Evolutionary conservation across 257 asterid species (phyloP), one percentile per base, ranked within the genome.

Genomic region (Eucommia ulmoides): DNA sequence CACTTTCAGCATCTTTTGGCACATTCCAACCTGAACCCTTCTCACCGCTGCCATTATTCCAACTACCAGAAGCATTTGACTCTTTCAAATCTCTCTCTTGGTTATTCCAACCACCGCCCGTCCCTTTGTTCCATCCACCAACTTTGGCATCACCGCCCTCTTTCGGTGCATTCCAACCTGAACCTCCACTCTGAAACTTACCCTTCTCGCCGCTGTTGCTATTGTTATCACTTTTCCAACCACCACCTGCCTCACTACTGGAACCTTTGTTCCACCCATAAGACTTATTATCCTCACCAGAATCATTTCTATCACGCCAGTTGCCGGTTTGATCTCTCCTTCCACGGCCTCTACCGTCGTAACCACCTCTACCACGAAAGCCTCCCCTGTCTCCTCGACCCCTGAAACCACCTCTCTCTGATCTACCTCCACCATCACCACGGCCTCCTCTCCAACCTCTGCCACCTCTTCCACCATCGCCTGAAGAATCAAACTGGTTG

Each of bases 391-490:
- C 76, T 7, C 86, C 85, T 55, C 95, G 62, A 56, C 87, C 87
- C 60, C 87, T 55, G 44, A 67, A 71, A 59, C 46, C 71, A 20
- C 79, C 81, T 38, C 77, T 22, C 26, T 64, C 82, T 12, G 65
- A 23, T 17, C 71, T 75, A 33, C 77, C 83, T 53, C 88, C 56
- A 41, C 92, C 83, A 26, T 75, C 65, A 61, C 81, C 82, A 21
- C 83, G 83, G 41, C 80, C 49, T 19, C 81, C 75, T 33, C 72
- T 70, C 22, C 68, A 65, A 26, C 81, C 79, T 49, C 81, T 83
- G 61, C 94, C 93, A 56, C 93, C 74, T 63, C 81, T 56, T 60
- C 88, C 93, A 57, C 73, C 38, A 20, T 69, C 82, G 46, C 55
- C 54, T 33, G 59, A 60, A 60, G 66, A 33, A 49, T 61, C 77